Percentiles rank a stretch among this genome's conserved stretches.
Evolutionary conservation across 495 filamentous ascomycete genomes (phyloP).

Genomic region (Acidiella bohemica): DNA sequence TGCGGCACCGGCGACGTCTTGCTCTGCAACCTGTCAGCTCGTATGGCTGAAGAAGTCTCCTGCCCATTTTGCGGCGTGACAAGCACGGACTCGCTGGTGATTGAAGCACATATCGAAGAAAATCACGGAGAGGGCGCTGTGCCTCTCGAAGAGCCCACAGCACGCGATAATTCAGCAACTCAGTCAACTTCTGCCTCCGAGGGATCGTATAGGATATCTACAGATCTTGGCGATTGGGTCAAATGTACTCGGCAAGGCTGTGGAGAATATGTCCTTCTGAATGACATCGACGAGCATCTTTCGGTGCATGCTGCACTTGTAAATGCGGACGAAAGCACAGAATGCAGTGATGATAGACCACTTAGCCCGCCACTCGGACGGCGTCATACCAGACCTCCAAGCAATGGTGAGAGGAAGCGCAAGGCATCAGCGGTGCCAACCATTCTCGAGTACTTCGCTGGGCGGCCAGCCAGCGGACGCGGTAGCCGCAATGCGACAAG

Average conservation of each 20-base stretch:
- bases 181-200: constrained; percentile 18
- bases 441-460: constrained; percentile 5
- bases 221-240: too few species aligned
- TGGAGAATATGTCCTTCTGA: constrained; percentile 48
- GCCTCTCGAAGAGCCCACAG: background rate
- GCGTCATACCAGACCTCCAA: too few species aligned
- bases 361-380: too few species aligned
- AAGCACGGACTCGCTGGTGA: constrained; percentile 31
- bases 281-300: constrained; percentile 55
- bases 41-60: too few species aligned
- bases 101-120: constrained; percentile 46
- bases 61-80: constrained; percentile 38
- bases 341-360: too few species aligned
- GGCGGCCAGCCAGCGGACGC: too few species aligned
- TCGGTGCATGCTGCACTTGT: constrained; percentile 49
- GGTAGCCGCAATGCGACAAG: constrained; percentile 4
- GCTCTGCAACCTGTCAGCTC: too few species aligned
- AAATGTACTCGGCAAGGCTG: constrained; percentile 61
- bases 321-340: background rate
- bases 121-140: constrained; percentile 31
- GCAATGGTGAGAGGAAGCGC: background rate
- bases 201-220: constrained; percentile 39
- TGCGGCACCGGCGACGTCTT: too few species aligned
- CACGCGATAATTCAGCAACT: constrained; percentile 10
- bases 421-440: background rate